Evolutionary conservation across 306 rosid genomes (phyloP).

Genomic region (Canavalia gladiata): DNA sequence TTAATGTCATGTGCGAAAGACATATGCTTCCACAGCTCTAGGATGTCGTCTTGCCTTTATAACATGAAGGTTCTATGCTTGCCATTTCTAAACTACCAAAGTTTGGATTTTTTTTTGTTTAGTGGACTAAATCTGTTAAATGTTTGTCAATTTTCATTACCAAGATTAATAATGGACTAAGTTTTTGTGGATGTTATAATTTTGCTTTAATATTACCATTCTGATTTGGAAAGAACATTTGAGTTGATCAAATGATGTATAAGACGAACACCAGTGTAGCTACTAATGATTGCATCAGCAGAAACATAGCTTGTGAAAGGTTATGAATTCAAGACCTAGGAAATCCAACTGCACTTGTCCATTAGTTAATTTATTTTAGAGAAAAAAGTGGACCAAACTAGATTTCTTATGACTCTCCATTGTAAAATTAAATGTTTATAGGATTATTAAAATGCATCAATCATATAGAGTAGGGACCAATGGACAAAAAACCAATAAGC

Average conservation of each 20-base stretch:
- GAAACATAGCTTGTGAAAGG: background rate
- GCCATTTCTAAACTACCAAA: constrained; percentile 16
- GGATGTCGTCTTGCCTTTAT: background rate
- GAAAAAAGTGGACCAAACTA: background rate
- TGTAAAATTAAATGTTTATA: background rate
- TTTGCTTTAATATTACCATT: constrained; percentile 5
- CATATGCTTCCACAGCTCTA: background rate
- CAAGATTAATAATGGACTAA: background rate
- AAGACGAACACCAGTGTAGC: background rate
- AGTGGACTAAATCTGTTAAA: background rate
- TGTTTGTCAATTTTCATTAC: background rate
- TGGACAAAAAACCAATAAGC: constrained; percentile 21
- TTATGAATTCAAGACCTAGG: constrained; percentile 8
- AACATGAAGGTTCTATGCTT: constrained; percentile 1
- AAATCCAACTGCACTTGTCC: background rate
- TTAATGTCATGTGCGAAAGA: constrained; percentile 19
- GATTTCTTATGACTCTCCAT: constrained; percentile 9
- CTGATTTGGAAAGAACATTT: background rate
- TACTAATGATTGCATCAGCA: background rate
- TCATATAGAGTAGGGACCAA: background rate
- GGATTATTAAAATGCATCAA: background rate
- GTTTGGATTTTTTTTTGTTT: background rate
- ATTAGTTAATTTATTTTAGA: background rate
- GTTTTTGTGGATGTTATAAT: background rate
- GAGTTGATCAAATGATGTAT: background rate